Conservation (phyloP, 228 moss, liverwort and hornwort genomes). For the Sphagnum magellanicum region DNA sequence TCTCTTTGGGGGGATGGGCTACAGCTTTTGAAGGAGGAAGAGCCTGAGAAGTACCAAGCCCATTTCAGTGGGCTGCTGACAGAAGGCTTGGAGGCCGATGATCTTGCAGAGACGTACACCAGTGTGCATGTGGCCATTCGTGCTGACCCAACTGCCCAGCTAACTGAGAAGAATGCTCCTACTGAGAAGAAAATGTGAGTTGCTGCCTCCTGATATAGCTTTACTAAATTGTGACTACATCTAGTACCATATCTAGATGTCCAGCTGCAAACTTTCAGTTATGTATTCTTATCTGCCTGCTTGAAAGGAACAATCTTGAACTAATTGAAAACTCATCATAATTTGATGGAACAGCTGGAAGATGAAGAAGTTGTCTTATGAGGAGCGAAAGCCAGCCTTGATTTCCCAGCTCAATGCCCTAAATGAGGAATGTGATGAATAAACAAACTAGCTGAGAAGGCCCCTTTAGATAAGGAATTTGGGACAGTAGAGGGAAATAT, state of each 20-base stretch:
- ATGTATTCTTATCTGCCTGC: neutral
- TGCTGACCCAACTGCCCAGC: slow-evolving; percentile 58
- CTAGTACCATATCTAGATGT: neutral
- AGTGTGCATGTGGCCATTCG: slow-evolving; percentile 80
- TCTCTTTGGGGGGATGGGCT: neutral
- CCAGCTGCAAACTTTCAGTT: neutral
- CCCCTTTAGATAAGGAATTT: too few relatives aligned
- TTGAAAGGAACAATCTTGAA: too few relatives aligned
- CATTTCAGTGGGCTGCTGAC: slow-evolving; percentile 54
- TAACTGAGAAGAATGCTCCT: slow-evolving; percentile 65
- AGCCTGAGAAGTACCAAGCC: slow-evolving; percentile 81
- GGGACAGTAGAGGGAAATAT: too few relatives aligned
- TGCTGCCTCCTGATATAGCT: too few relatives aligned
- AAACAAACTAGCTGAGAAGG: too few relatives aligned
- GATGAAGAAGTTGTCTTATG: slow-evolving; percentile 41
- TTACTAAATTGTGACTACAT: too few relatives aligned
- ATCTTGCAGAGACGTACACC: slow-evolving; percentile 50
- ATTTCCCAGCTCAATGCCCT: too few relatives aligned
- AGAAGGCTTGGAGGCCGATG: slow-evolving; percentile 57
- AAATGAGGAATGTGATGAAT: too few relatives aligned
- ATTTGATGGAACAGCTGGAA: slow-evolving; percentile 39
- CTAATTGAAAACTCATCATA: too few relatives aligned
- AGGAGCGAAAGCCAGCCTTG: too few relatives aligned
- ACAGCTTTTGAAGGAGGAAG: slow-evolving; percentile 80
- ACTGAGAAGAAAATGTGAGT: slow-evolving; percentile 60